Base-by-base conservation (phyloP, 1,284 basidiomycete species). In the Gomphus bonarii region DNA sequence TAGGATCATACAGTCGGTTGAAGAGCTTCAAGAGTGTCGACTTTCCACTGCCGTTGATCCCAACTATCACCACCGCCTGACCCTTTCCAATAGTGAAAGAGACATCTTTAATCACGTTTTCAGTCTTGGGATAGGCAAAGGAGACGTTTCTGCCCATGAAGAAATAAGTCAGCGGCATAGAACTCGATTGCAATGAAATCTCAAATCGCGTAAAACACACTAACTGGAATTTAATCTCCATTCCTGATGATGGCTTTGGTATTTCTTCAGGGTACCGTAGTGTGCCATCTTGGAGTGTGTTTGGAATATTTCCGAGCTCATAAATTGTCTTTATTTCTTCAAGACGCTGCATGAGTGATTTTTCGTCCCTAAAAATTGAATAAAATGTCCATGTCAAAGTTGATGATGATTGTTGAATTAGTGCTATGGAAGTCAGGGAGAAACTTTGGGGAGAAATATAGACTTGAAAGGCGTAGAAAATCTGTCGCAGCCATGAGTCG, bases 41-140 rank as follows among this genome's bases (percentile, higher is more conserved):
- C 62, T 80, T 81, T n/a, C 28, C 78, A 59, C 73, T 74, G 7
- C 76, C 78, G 59, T 76, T 78, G 11, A 61, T 61, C 10, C 79
- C 79, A 9, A 63, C 62, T 0, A 80, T 66, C 31, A 78, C 70
- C 30, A 76, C 70, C 3, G 79, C 64, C 50, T 76, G 69, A 9
- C 77, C 77, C 0, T 75, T 67, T 2, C 68, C 59, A 50, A 79
- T 70, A 11, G 65, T 67, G 52, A 79, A 69, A 1, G 72, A 73
- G 12, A 75, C 66, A 11, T 70, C 58, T 2, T 61, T 46, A 28
- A 77, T 60, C 12, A 67, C 73, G 11, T 66, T 62, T 11, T 57
- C 61, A 31, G 55, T 50, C 12, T 57, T 56, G 2, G 69, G 69
- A 57, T 76, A 77, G 12, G 62, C 63, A 54, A 76, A 68, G 0